Conservation (phyloP, 192 early-diverging fungal species). For the Diversispora epigaea region DNA sequence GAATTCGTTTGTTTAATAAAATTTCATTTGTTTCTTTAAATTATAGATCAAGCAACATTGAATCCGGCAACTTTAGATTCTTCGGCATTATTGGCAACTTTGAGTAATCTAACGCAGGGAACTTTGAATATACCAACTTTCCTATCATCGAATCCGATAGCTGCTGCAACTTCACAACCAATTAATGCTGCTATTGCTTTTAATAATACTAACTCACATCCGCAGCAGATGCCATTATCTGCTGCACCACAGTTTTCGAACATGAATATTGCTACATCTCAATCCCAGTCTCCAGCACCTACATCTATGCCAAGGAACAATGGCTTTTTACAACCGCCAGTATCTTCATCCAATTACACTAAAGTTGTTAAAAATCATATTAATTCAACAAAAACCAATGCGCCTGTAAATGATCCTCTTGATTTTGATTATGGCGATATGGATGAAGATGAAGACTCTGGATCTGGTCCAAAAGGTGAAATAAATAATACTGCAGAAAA, state of each 20-base stretch:
- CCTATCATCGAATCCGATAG: conserved; percentile 14
- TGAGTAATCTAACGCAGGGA: conserved; percentile 30
- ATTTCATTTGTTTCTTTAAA: not conserved
- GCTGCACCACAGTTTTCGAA: not conserved
- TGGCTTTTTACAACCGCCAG: conserved; percentile 3
- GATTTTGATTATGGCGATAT: conserved; percentile 27
- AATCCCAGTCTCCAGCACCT: not conserved
- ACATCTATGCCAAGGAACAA: not conserved
- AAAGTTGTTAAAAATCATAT: not conserved
- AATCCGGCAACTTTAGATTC: conserved; percentile 15
- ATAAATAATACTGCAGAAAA: conserved; percentile 3
- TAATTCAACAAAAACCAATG: not conserved
- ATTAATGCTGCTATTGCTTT: conserved; percentile 12
- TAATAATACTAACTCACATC: conserved; percentile 8
- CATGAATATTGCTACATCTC: not conserved
- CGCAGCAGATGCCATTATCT: not conserved
- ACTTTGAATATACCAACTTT: conserved; percentile 30
- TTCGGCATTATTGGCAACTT: conserved; percentile 24
- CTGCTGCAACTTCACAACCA: conserved; percentile 16
- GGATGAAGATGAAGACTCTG: conserved; percentile 7
- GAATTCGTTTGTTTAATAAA: not conserved
- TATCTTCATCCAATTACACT: not conserved
- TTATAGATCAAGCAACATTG: conserved; percentile 12
- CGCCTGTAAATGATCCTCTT: not conserved
- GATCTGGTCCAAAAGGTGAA: not conserved